Base-by-base conservation (phyloP, 495 filamentous ascomycete genomes). In the Massariosphaeria phaeospora region DNA sequence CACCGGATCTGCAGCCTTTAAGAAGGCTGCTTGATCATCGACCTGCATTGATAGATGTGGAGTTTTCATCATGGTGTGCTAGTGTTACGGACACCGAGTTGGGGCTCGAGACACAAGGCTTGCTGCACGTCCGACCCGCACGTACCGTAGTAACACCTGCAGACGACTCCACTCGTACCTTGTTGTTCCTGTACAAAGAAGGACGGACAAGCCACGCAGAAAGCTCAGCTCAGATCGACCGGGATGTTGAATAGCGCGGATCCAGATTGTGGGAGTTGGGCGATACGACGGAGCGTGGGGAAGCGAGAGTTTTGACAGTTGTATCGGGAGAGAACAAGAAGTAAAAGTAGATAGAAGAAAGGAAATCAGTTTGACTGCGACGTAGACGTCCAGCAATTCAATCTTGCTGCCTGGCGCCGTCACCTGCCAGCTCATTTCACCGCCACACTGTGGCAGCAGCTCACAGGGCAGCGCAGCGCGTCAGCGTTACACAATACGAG, bases 71-170 rank as follows among this genome's bases (percentile, higher is more conserved):
- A 15, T 42, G 12, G 43, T 26, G 20, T 26, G 20, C 30, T 27
- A 18, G 49, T 42, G 49, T 29, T 52, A 52, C 49, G 49, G 49
- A 52, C 7, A 52, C 49, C 49, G 49, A 52, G 49, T 52, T 13
- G 36, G 36, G 49, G 38, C 38, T 40, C 13, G 38, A 40, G 38
- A 40, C 38, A 40, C 35, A 17, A 38, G 13, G 35, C 7, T 4
- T 2, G 10, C n/a, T n/a, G n/a, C n/a, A n/a, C n/a, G n/a, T n/a
- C n/a, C n/a, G n/a, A n/a, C n/a, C n/a, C n/a, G n/a, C n/a, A n/a
- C n/a, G n/a, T n/a, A n/a, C n/a, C n/a, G n/a, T n/a, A n/a, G n/a
- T n/a, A n/a, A n/a, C n/a, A n/a, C n/a, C n/a, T n/a, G n/a, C n/a
- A n/a, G n/a, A n/a, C n/a, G n/a, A n/a, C n/a, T n/a, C n/a, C n/a